Evolutionary conservation across 1,284 basidiomycete genomes (phyloP), one percentile per base, ranked within the genome.

Genomic region (Vanrija sp.): DNA sequence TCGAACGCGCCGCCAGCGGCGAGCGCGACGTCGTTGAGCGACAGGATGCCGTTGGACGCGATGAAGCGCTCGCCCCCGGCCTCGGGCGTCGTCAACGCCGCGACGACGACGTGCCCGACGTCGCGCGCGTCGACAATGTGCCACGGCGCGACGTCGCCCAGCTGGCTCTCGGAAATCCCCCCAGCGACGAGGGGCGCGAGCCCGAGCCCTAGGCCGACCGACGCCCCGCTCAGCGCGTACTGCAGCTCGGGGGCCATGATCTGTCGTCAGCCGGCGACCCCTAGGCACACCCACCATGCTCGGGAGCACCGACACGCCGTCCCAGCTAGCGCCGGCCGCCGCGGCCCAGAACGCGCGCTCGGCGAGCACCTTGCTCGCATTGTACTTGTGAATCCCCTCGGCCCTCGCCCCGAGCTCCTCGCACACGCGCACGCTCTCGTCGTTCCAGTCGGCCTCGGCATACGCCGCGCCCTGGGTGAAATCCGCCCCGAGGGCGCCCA

Each of bases 31-130:
- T 46, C 45, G 36, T 46, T 46, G 45, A 8, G 22, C 19, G 5
- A 10, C 16, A 38, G 6, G 15, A 15, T 4, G 19, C 37, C 31
- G 20, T 20, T 20, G 15, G 45, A 31, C 10, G 31, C 31, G 61
- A 85, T 78, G 65, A 84, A 82, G 0, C 87, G 78, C 59, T 87
- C 74, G 0, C 82, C 83, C 2, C 78, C 80, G 0, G 85, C 86
- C 7, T 42, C 41, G 6, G 39, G 41, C 3, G 24, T 39, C 7
- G 16, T n/a, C 22, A 57, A 25, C 14, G 51, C 47, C 9, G 12
- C 12, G 15, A 50, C 56, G 2, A 24, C 27, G 0, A 45, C 56
- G 20, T 27, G 9, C 16, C 51, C 51, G 35, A 57, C 55, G 14
- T 57, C 56, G 45, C 56, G 47, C 12, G 50, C 56, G 45, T 57